Conservation (phyloP, 257 asterid species). For the Nicotiana attenuata region DNA sequence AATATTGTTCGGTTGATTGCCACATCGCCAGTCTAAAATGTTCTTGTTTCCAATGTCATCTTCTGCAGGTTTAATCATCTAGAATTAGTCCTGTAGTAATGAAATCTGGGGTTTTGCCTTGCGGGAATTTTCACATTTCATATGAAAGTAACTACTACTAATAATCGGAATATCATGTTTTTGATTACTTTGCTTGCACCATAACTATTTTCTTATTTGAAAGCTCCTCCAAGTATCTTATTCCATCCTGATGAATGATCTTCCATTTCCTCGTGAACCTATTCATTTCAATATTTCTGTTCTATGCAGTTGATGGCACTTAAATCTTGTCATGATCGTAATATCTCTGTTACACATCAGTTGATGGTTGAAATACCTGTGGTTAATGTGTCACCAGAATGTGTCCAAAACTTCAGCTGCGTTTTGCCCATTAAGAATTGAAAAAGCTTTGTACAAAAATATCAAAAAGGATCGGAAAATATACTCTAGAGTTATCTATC, state of each 20-base stretch:
- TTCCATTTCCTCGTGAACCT: background rate
- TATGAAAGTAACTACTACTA: background rate
- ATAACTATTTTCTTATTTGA: background rate
- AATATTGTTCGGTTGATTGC: background rate
- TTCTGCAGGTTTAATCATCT: conserved; percentile 4
- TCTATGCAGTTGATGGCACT: conserved; percentile 75
- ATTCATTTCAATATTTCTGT: conserved; percentile 12
- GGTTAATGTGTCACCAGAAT: background rate
- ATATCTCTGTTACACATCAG: conserved; percentile 28
- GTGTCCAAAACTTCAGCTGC: background rate
- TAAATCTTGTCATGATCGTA: conserved; percentile 90
- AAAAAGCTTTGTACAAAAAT: background rate
- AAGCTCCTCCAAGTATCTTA: background rate
- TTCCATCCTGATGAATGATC: background rate
- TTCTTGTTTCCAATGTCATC: background rate
- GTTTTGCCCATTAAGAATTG: background rate
- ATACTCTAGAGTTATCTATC: background rate
- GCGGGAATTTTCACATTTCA: background rate
- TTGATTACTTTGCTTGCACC: background rate
- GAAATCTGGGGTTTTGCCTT: background rate
- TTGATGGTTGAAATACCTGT: background rate
- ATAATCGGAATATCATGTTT: background rate
- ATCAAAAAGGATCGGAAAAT: background rate
- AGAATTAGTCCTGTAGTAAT: background rate
- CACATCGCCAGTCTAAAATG: background rate